Evolutionary conservation across 2,329 filamentous ascomycete genomes (phyloP).

Genomic region (Trichoderma atrobrunneum): DNA sequence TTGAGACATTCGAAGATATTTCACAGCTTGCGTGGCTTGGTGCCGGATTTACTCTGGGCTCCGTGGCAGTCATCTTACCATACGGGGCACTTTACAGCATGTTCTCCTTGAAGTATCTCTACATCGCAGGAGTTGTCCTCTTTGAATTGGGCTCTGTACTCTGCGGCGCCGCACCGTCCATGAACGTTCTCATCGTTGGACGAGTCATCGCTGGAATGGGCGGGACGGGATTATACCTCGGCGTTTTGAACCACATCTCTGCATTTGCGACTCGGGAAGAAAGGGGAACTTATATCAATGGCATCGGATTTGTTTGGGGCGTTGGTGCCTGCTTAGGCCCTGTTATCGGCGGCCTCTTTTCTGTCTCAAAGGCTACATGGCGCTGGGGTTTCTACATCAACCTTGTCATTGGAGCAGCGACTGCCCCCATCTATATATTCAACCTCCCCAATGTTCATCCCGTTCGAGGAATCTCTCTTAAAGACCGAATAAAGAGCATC

Average conservation of each 20-base stretch:
- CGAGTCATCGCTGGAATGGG: neutral
- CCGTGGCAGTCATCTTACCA: conserved; percentile 37
- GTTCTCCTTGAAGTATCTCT: conserved; percentile 46
- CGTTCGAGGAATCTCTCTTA: no score
- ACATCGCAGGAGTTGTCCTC: conserved; percentile 16
- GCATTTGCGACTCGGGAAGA: neutral
- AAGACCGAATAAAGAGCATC: no score
- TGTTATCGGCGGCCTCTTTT: no score
- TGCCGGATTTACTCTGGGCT: conserved; percentile 40
- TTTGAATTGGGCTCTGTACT: neutral
- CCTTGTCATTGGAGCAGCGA: no score
- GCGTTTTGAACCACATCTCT: neutral
- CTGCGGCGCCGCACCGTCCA: neutral
- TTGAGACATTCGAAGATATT: neutral
- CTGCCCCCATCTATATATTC: no score
- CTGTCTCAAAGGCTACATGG: no score
- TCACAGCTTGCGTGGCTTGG: conserved; percentile 42
- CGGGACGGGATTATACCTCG: neutral
- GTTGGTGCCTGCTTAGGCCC: no score
- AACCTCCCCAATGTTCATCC: no score
- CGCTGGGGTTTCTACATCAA: no score
- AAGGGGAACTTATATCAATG: neutral
- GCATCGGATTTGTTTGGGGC: neutral
- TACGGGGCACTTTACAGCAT: conserved; percentile 37
- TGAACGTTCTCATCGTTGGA: neutral